Evolutionary conservation across 305 asterid species (phyloP).

Genomic region (Fraxinus floribunda): DNA sequence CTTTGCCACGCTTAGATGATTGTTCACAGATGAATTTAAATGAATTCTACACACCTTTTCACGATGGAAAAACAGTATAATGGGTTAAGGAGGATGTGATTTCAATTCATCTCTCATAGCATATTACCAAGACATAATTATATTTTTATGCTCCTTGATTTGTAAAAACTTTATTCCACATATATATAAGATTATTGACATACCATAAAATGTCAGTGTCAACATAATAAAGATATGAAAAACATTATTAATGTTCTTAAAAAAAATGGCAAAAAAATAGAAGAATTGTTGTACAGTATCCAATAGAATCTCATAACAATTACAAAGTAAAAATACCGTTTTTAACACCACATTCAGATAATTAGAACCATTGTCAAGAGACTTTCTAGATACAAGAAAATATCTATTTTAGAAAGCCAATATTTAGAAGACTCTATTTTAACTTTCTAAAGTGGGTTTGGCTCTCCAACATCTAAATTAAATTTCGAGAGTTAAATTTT

Average conservation of each 20-base stretch:
- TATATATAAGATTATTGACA: neutral
- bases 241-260: neutral
- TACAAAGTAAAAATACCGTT: neutral
- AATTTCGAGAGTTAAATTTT: no score
- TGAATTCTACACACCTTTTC: neutral
- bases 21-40: neutral
- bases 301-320: neutral
- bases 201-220: neutral
- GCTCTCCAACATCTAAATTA: neutral
- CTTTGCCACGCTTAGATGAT: neutral
- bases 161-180: neutral
- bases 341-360: neutral
- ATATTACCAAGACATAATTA: neutral
- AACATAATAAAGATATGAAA: neutral
- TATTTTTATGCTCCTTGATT: neutral
- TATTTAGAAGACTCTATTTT: neutral
- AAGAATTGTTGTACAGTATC: neutral
- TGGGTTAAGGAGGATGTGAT: neutral
- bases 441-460: no score
- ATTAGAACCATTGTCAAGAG: no score
- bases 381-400: neutral
- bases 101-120: neutral
- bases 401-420: neutral
- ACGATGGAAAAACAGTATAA: neutral
- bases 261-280: neutral